phyloP scores from a whole-genome alignment of 768 basidiomycete species.

The Tulasnella sp. region DNA sequence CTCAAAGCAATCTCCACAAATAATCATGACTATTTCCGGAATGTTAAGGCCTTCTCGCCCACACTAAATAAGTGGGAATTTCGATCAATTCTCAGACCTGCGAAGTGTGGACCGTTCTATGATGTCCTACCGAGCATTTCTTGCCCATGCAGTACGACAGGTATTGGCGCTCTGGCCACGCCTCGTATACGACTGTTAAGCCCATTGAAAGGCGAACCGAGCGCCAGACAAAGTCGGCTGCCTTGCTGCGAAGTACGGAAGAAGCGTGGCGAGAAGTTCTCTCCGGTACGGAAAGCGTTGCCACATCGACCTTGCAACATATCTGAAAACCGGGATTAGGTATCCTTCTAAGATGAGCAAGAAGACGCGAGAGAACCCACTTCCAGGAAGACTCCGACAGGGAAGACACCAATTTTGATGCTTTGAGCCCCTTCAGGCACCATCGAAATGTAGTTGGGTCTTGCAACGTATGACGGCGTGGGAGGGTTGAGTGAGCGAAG shows the following conservation, averaged over 20 bases:
- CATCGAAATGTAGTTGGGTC: neutral
- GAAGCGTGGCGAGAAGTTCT: neutral
- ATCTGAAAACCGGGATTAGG: neutral
- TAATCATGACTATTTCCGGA: too few species aligned
- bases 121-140: neutral
- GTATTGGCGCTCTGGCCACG: neutral
- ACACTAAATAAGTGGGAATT: neutral
- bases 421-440: neutral
- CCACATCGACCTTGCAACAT: neutral
- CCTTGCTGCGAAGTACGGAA: neutral
- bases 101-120: neutral
- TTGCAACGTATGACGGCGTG: neutral
- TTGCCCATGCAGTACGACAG: neutral
- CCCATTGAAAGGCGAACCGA: neutral
- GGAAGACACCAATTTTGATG: neutral
- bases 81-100: neutral
- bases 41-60: too few species aligned
- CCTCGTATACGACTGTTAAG: neutral
- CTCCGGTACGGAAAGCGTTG: neutral
- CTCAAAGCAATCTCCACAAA: too few species aligned
- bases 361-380: neutral
- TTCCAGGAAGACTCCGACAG: neutral
- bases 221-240: neutral
- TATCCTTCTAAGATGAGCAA: neutral
- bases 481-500: neutral